These are phyloP conservation scores for Trifolium pratense DNA, from an alignment of 306 rosid species.

Conservation along the genomic window DNA sequence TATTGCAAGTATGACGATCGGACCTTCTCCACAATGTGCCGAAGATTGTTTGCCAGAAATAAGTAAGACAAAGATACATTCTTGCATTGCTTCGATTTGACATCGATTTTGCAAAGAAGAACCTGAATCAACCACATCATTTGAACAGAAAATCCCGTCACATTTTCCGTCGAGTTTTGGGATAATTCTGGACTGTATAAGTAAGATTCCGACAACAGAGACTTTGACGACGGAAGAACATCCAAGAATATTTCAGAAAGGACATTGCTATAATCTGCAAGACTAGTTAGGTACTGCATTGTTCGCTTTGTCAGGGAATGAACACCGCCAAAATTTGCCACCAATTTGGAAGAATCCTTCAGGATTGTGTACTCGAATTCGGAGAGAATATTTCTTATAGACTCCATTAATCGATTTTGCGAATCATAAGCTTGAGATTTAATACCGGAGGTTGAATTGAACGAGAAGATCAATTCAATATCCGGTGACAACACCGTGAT, in stretches of 20 bases:
- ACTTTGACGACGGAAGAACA: constrained; percentile 33
- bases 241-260: constrained; percentile 59
- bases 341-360: constrained; percentile 53
- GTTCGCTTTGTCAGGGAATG: constrained; percentile 53
- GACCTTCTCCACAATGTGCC: constrained; percentile 51
- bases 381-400: constrained; percentile 43
- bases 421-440: constrained; percentile 53
- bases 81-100: constrained; percentile 59
- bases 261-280: constrained; percentile 59
- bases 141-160: constrained; percentile 38
- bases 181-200: constrained; percentile 43
- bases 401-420: constrained; percentile 47
- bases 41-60: constrained; percentile 70
- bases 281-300: constrained; percentile 56
- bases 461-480: constrained; percentile 67
- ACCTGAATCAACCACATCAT: constrained; percentile 64
- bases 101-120: constrained; percentile 73
- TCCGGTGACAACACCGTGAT: constrained; percentile 53
- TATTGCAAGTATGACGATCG: constrained; percentile 58
- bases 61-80: constrained; percentile 61
- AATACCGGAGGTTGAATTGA: constrained; percentile 48
- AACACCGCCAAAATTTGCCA: constrained; percentile 46
- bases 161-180: not conserved
- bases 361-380: constrained; percentile 59
- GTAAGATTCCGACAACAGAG: constrained; percentile 46